phyloP scores from a whole-genome alignment of 1,284 basidiomycete species.

The Wallemia hederae region DNA sequence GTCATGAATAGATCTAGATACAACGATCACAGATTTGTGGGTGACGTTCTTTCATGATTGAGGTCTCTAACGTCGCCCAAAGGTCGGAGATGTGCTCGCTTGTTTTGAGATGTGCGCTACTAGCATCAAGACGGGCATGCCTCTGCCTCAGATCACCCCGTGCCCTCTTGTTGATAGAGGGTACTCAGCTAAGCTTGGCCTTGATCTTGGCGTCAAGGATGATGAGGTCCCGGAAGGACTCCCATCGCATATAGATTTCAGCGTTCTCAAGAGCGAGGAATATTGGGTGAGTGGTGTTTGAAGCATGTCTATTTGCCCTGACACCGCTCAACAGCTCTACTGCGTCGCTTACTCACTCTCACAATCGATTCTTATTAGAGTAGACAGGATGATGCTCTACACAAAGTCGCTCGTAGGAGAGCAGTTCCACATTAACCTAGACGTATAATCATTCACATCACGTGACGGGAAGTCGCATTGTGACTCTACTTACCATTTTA shows the following conservation, averaged over 20 bases:
- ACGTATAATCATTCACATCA: background rate
- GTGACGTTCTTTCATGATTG: background rate
- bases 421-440: background rate
- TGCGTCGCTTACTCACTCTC: conserved; percentile 1
- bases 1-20: background rate
- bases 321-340: background rate
- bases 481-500: no score
- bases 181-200: background rate
- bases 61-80: background rate
- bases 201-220: background rate
- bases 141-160: background rate
- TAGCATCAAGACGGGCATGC: background rate
- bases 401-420: background rate
- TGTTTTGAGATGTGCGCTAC: background rate
- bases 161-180: background rate
- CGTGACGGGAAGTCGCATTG: background rate
- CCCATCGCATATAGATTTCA: background rate
- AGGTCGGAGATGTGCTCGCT: background rate
- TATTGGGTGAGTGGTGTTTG: background rate
- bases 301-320: background rate
- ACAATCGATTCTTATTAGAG: background rate
- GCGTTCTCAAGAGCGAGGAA: background rate
- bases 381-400: background rate
- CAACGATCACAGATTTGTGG: background rate
- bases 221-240: background rate